Percentiles rank a stretch among this genome's conserved stretches.
These are phyloP conservation scores for Lichtheimia hyalospora DNA, from an alignment of 371 early-diverging fungal genomes.

Conservation along the genomic window DNA sequence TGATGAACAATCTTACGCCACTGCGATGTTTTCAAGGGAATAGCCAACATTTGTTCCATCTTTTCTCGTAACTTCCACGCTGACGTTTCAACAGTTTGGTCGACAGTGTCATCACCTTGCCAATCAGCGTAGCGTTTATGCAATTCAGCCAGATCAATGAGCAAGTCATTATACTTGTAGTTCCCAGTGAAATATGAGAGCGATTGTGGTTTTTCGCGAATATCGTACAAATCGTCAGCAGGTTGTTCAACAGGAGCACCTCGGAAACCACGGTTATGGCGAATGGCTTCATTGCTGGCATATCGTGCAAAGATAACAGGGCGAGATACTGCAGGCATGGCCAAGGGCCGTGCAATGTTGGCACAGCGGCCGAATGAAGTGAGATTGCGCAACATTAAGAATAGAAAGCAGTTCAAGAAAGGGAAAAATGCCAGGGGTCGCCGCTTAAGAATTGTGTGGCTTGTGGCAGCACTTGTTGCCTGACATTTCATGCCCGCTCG, in stretches of 20 bases:
- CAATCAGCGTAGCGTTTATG: slow-evolving; percentile 47
- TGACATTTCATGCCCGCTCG: no score
- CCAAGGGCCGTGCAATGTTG: no score
- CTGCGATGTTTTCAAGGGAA: slow-evolving; percentile 65
- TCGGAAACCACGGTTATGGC: not conserved
- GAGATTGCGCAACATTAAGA: no score
- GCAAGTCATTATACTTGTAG: slow-evolving; percentile 74
- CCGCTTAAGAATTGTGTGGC: no score
- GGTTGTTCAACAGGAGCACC: not conserved
- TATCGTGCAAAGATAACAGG: no score
- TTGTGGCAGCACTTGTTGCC: no score
- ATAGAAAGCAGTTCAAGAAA: no score
- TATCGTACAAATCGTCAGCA: slow-evolving; percentile 30
- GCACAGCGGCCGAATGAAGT: no score
- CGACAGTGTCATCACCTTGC: slow-evolving; percentile 13
- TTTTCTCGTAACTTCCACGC: slow-evolving; percentile 57
- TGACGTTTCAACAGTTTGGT: slow-evolving; percentile 27
- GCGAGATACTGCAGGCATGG: no score
- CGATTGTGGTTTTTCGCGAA: slow-evolving; percentile 63
- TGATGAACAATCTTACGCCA: slow-evolving; percentile 60
- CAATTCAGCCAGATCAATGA: slow-evolving; percentile 71
- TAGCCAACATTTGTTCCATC: slow-evolving; percentile 53
- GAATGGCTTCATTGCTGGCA: slow-evolving; percentile 6
- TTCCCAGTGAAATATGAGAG: slow-evolving; percentile 90
- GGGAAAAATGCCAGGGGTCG: no score